Evolutionary conservation across 2,329 filamentous ascomycete genomes (phyloP).

Genomic region (Pseudocercospora fuligena): DNA sequence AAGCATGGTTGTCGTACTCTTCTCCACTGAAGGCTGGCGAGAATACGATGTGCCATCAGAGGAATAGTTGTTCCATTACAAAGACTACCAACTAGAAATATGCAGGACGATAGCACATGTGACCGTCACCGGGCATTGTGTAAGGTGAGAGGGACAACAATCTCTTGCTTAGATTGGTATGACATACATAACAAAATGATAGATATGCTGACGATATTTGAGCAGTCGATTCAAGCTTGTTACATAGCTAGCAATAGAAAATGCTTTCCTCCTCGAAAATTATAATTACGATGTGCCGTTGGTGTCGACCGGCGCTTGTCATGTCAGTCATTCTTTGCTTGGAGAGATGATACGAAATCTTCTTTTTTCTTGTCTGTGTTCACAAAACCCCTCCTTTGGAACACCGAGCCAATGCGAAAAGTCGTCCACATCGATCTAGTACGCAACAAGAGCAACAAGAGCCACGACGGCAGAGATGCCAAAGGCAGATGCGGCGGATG

Average conservation of each 20-base stretch:
- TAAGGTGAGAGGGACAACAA: background rate
- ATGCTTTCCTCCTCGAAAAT: conserved; percentile 10
- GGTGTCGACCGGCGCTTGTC: conserved; percentile 4
- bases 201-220: conserved; percentile 4
- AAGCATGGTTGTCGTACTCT: conserved; percentile 65
- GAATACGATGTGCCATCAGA: conserved; percentile 50
- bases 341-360: background rate
- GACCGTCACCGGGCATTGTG: background rate
- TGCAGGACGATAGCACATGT: background rate
- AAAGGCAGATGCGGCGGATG: background rate
- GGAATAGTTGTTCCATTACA: no score
- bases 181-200: background rate
- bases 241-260: conserved; percentile 10
- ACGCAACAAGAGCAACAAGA: background rate
- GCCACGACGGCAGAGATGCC: conserved; percentile 6
- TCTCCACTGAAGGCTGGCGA: conserved; percentile 68
- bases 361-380: background rate
- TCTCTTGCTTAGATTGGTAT: background rate
- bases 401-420: background rate
- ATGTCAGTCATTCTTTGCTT: conserved; percentile 5
- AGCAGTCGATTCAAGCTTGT: conserved; percentile 9
- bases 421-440: background rate
- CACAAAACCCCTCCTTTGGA: background rate
- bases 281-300: conserved; percentile 8
- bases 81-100: no score